Percentiles rank a stretch among this genome's conserved stretches.
These are phyloP conservation scores for Aspergillus baeticus DNA, from an alignment of 495 filamentous ascomycete species.

Conservation along the genomic window DNA sequence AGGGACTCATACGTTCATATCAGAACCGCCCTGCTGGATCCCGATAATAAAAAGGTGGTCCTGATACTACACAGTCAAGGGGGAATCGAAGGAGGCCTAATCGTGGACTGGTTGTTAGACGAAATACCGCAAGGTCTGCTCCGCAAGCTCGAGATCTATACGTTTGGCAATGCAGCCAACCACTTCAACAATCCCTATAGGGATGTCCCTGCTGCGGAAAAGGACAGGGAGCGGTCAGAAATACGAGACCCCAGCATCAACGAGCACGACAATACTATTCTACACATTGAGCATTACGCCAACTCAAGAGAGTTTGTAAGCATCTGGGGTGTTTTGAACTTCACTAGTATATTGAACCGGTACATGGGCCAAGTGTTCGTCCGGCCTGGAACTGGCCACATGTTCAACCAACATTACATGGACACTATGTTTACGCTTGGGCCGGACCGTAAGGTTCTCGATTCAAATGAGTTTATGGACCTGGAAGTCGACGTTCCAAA, in stretches of 20 bases:
- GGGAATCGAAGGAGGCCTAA: constrained; percentile 70
- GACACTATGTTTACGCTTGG: constrained; percentile 68
- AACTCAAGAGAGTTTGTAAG: constrained; percentile 76
- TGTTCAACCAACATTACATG: constrained; percentile 79
- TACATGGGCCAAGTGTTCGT: constrained; percentile 77
- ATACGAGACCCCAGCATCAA: background rate
- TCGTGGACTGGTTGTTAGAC: constrained; percentile 76
- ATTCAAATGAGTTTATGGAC: constrained; percentile 38
- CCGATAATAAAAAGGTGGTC: constrained; percentile 65
- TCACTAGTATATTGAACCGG: constrained; percentile 45
- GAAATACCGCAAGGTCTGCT: constrained; percentile 69
- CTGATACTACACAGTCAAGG: constrained; percentile 82
- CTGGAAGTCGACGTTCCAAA: constrained; percentile 18
- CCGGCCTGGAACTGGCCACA: constrained; percentile 65
- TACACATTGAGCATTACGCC: constrained; percentile 83
- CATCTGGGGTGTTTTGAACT: constrained; percentile 72
- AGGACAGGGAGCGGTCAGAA: background rate
- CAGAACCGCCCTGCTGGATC: constrained; percentile 33
- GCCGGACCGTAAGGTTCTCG: constrained; percentile 23
- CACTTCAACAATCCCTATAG: constrained; percentile 81
- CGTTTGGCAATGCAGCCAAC: constrained; percentile 81
- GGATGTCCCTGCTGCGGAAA: background rate
- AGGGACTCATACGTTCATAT: constrained; percentile 41
- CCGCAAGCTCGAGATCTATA: constrained; percentile 76
- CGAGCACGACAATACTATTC: constrained; percentile 40